phyloP scores from a whole-genome alignment of 2,329 filamentous ascomycete genomes.

The Cercospora sojina region DNA sequence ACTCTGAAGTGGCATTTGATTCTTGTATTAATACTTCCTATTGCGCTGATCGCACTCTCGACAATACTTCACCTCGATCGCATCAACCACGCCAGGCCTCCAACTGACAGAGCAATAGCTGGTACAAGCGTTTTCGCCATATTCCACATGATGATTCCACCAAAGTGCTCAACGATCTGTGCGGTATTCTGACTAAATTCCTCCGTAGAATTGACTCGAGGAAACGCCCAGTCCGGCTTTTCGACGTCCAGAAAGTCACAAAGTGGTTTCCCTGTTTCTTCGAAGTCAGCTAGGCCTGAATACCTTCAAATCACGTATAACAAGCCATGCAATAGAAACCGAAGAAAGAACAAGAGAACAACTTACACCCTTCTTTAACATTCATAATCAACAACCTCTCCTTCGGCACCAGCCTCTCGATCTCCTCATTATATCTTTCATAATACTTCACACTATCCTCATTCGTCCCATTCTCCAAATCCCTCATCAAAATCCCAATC shows the following conservation, averaged over 20 bases:
- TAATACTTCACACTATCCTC: slow-evolving; percentile 13
- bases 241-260: slow-evolving; percentile 13
- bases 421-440: slow-evolving; percentile 6
- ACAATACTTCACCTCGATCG: background rate
- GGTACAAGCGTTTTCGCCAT: slow-evolving; percentile 6
- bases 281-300: background rate
- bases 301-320: background rate
- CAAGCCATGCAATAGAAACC: background rate
- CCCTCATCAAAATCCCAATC: slow-evolving; percentile 1
- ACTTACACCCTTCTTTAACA: slow-evolving; percentile 17
- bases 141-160: background rate
- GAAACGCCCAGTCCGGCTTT: slow-evolving; percentile 10
- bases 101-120: background rate
- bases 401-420: slow-evolving; percentile 14
- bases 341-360: background rate
- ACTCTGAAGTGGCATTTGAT: background rate
- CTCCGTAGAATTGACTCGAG: slow-evolving; percentile 12
- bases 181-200: slow-evolving; percentile 8
- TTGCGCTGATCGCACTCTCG: background rate
- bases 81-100: background rate
- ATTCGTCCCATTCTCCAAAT: slow-evolving; percentile 10
- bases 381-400: slow-evolving; percentile 21
- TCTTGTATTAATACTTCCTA: too few species aligned
- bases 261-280: slow-evolving; percentile 12
- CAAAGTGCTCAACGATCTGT: background rate